Base-by-base conservation (phyloP, 2,329 filamentous ascomycete genomes). In the Mycosphaerella arachidis region DNA sequence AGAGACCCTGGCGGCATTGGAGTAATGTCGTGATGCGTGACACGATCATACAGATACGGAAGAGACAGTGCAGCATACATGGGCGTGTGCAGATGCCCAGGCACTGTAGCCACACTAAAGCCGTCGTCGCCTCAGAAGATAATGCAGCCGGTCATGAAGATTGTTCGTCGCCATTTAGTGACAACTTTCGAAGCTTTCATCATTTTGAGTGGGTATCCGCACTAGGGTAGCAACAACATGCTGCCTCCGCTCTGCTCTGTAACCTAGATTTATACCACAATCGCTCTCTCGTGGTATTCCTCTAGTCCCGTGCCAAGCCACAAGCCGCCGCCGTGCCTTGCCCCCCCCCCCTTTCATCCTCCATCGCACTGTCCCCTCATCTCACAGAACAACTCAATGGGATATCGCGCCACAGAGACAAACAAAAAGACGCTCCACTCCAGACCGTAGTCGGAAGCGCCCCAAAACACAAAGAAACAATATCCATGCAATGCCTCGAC, bases 1-100 rank as follows among this genome's bases (percentile, higher is more conserved):
- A 12, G 60, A 57, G 48, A 59, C 57, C 12, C 8, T 63, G 37
- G 60, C 60, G 30, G 57, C 30, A 8, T 16, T 60, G 29, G 37
- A 60, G 33, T 63, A 37, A 48, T 5, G n/a, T 18, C 13, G 13
- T n/a, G 16, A 43, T 3, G 13, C n/a, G 9, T 7, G n/a, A n/a
- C 7, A n/a, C 13, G 40, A n/a, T 43, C n/a, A n/a, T 43, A 1
- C 18, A n/a, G 7, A 43, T 43, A 9, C 31, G 31, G 12, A 3
- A 2, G 31, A 35, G 31, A 35, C 12, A 4, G 12, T 35, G 31
- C 31, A 35, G 31, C 12, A 35, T 4, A 12, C 12, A 35, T 8
- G 7, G 12, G 31, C 12, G 31, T 35, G 31, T 35, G 24, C 24
- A 24, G 24, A 24, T 24, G 1, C 1, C 24, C 24, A 2, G 24